These are phyloP conservation scores for Epicoccum sorghinum DNA, from an alignment of 2,329 filamentous ascomycete species.

Conservation along the genomic window DNA sequence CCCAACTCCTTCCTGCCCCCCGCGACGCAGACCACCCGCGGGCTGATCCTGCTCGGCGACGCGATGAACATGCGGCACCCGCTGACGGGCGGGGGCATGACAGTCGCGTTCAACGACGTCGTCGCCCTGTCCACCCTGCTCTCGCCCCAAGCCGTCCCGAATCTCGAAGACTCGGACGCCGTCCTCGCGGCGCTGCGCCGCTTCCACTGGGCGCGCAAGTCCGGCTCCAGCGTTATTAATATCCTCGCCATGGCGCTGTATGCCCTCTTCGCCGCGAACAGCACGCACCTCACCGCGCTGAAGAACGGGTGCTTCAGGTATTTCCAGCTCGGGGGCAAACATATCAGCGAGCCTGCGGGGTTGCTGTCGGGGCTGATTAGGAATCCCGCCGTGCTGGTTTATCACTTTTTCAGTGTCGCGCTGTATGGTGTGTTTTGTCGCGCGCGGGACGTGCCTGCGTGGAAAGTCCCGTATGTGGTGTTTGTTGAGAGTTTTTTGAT, in stretches of 20 bases:
- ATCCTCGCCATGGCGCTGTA: conserved; percentile 97
- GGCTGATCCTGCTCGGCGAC: conserved; percentile 85
- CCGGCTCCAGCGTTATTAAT: conserved; percentile 86
- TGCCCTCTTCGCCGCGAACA: conserved; percentile 83
- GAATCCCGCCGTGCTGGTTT: conserved; percentile 77
- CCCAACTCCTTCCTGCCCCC: conserved; percentile 94
- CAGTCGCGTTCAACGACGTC: conserved; percentile 92
- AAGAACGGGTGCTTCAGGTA: conserved; percentile 93
- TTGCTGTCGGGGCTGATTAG: conserved; percentile 82
- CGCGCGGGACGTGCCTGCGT: conserved; percentile 55
- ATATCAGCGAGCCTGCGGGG: conserved; percentile 78
- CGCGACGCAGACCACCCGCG: conserved; percentile 71
- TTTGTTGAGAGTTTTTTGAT: conserved; percentile 71
- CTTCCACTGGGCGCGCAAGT: conserved; percentile 90
- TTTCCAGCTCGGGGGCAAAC: conserved; percentile 75
- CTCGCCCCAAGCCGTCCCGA: conserved; percentile 69
- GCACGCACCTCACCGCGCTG: conserved; percentile 67
- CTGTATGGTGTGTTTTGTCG: conserved; percentile 82
- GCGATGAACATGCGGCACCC: conserved; percentile 99
- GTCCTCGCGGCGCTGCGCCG: conserved; percentile 71
- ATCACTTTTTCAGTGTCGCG: conserved; percentile 94
- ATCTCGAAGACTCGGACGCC: conserved; percentile 69
- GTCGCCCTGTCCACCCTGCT: conserved; percentile 78
- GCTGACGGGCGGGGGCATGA: conserved; percentile 96
- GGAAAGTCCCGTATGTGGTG: conserved; percentile 56